Evolutionary conservation across 2,329 filamentous ascomycete species (phyloP).

Genomic region (Stagonosporopsis rhizophila): DNA sequence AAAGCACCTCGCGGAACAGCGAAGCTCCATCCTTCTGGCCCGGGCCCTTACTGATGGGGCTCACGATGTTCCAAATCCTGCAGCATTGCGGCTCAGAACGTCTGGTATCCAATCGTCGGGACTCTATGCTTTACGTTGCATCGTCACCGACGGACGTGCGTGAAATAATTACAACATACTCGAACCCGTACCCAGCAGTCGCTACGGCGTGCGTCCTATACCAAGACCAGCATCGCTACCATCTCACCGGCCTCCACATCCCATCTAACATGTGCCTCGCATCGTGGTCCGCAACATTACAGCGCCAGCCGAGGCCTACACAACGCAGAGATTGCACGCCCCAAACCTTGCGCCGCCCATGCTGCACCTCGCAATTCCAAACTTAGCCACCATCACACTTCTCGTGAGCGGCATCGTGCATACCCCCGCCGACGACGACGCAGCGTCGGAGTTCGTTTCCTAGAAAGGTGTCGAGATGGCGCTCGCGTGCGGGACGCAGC

Average conservation of each 20-base stretch:
- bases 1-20: no score
- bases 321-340: background rate
- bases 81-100: constrained; percentile 3
- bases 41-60: no score
- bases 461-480: constrained; percentile 3
- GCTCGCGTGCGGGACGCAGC: constrained; percentile 5
- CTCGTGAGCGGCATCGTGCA: no score
- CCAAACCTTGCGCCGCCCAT: no score
- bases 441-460: background rate
- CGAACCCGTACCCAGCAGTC: no score
- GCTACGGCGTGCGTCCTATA: no score
- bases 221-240: no score
- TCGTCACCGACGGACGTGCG: background rate
- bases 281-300: background rate
- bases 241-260: background rate
- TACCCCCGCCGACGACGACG: no score
- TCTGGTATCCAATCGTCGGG: constrained; percentile 9
- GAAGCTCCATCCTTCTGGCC: no score
- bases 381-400: no score
- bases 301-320: background rate
- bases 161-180: background rate
- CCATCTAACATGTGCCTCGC: no score
- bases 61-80: no score
- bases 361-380: background rate
- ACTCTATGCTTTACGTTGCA: background rate